These are phyloP conservation scores for Mortierella sp. DNA, from an alignment of 371 early-diverging fungal species.

Conservation along the genomic window DNA sequence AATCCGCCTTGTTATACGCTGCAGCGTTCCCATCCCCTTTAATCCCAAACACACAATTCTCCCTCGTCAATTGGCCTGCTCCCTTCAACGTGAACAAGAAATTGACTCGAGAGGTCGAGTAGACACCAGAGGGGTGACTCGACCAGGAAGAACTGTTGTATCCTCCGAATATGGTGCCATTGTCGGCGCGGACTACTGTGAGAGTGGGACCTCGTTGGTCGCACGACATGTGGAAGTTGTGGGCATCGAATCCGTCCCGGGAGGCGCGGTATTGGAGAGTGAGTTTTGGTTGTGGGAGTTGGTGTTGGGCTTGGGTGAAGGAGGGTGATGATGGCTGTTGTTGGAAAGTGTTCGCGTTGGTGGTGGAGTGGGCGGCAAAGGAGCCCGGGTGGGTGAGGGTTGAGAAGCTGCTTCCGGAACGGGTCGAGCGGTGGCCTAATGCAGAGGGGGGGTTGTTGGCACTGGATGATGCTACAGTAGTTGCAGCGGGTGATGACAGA, in stretches of 20 bases:
- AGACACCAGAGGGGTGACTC: slow-evolving; percentile 50
- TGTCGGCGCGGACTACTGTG: slow-evolving; percentile 42
- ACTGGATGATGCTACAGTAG: neutral
- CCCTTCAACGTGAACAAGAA: slow-evolving; percentile 49
- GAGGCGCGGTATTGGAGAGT: slow-evolving; percentile 45
- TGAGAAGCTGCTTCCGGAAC: slow-evolving; percentile 11
- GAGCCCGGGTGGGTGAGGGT: neutral
- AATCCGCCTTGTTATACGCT: slow-evolving; percentile 45
- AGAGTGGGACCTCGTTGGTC: slow-evolving; percentile 56
- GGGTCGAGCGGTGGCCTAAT: slow-evolving; percentile 5
- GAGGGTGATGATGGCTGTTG: neutral
- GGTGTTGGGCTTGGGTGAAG: neutral
- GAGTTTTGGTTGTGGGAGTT: slow-evolving; percentile 27
- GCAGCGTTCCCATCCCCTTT: slow-evolving; percentile 51
- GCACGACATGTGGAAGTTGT: slow-evolving; percentile 48
- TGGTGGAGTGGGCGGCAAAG: neutral
- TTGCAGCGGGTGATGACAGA: neutral
- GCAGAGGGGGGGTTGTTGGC: neutral
- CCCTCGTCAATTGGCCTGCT: slow-evolving; percentile 25
- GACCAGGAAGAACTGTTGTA: slow-evolving; percentile 55
- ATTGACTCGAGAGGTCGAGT: slow-evolving; percentile 42
- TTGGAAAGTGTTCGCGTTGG: neutral
- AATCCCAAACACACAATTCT: slow-evolving; percentile 31
- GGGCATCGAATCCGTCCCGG: slow-evolving; percentile 51
- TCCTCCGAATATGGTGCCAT: slow-evolving; percentile 46